Percentiles rank a stretch among this genome's conserved stretches.
These are phyloP conservation scores for Colletotrichum gloeosporioides DNA, from an alignment of 2,329 filamentous ascomycete species.

Conservation along the genomic window DNA sequence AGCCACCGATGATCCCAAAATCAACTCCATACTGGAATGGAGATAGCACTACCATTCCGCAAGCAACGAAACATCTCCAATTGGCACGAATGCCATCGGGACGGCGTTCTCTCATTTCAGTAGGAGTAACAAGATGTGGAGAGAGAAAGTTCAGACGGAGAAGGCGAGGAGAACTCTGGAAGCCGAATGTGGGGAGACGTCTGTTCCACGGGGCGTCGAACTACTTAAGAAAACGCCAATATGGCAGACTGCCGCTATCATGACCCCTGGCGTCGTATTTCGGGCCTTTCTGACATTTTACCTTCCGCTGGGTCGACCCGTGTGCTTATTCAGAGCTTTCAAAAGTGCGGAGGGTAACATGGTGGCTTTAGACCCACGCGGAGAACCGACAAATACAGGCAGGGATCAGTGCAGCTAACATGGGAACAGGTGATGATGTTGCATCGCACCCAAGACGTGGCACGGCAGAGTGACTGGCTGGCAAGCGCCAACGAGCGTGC, in stretches of 20 bases:
- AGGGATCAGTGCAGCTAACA: background rate
- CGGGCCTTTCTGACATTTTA: background rate
- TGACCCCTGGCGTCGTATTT: background rate
- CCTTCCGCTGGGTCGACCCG: background rate
- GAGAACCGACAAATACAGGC: background rate
- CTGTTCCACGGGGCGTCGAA: background rate
- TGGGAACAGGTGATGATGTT: background rate
- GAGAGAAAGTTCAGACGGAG: background rate
- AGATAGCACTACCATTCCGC: conserved; percentile 38
- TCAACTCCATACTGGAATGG: conserved; percentile 56
- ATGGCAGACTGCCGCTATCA: background rate
- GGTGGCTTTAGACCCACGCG: background rate
- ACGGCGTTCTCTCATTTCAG: background rate
- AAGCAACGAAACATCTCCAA: conserved; percentile 53
- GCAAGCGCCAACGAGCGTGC: background rate
- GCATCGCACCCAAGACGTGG: background rate
- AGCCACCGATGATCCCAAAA: conserved; percentile 54
- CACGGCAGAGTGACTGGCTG: background rate
- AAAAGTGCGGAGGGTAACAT: background rate
- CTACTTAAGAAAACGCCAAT: background rate
- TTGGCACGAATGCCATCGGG: conserved; percentile 27
- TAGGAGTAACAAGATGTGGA: background rate
- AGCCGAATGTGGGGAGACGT: background rate
- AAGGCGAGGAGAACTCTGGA: background rate
- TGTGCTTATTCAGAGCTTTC: background rate